A percentile compares a stretch with the other conserved stretches of the same genome.
phyloP scores from a whole-genome alignment of 1,284 basidiomycete genomes.

The Schizophyllum amplum region DNA sequence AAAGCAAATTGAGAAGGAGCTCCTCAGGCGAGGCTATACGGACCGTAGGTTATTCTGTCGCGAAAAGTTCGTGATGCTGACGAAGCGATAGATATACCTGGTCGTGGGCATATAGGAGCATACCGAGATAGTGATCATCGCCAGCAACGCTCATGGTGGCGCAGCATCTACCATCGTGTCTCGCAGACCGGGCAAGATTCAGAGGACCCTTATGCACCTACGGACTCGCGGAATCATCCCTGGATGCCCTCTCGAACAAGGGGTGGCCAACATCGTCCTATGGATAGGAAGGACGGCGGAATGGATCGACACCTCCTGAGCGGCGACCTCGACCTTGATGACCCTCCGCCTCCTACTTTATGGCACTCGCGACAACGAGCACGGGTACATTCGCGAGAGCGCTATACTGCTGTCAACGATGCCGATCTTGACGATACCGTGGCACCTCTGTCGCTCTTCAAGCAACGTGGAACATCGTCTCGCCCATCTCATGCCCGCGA shows the following conservation, averaged over 20 bases:
- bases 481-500: too few relatives aligned
- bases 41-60: slow-evolving; percentile 24
- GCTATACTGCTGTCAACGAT: background rate
- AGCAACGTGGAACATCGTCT: slow-evolving; percentile 8
- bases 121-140: slow-evolving; percentile 16
- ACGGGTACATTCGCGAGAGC: background rate
- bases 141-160: slow-evolving; percentile 47
- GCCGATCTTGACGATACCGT: slow-evolving; percentile 11
- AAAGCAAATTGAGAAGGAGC: slow-evolving; percentile 43
- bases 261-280: slow-evolving; percentile 10
- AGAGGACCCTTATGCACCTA: slow-evolving; percentile 17
- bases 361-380: slow-evolving; percentile 24
- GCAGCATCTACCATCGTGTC: slow-evolving; percentile 40
- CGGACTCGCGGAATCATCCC: slow-evolving; percentile 9
- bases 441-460: slow-evolving; percentile 11
- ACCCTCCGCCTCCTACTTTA: slow-evolving; percentile 32
- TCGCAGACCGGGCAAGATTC: slow-evolving; percentile 35
- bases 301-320: slow-evolving; percentile 15
- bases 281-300: slow-evolving; percentile 12
- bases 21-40: slow-evolving; percentile 37
- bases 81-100: too few relatives aligned
- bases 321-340: slow-evolving; percentile 30
- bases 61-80: too few relatives aligned
- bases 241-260: slow-evolving; percentile 11
- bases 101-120: too few relatives aligned